phyloP scores from a whole-genome alignment of 495 filamentous ascomycete genomes.

The Tuber indicum region DNA sequence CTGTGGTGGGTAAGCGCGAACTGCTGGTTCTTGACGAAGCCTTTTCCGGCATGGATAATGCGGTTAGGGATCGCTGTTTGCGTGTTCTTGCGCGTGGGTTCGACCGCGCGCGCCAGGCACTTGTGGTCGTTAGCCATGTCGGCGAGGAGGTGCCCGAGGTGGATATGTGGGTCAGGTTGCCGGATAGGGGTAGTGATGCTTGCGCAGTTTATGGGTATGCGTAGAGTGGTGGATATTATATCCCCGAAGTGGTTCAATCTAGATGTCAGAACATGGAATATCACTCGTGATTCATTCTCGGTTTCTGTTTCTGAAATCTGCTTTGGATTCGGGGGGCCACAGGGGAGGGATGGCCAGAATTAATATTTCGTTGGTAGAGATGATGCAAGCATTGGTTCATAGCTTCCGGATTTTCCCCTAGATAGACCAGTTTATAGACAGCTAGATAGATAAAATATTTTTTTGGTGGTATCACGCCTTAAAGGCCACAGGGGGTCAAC shows the following conservation, averaged over 20 bases:
- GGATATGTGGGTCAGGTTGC: constrained; percentile 60
- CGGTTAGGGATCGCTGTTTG: constrained; percentile 75
- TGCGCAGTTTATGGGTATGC: constrained; percentile 28
- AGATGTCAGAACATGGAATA: neutral
- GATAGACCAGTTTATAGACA: neutral
- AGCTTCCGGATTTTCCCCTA: neutral
- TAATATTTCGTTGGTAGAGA: neutral
- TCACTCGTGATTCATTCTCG: neutral
- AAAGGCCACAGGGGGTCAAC: too few relatives aligned
- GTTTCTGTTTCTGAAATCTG: neutral
- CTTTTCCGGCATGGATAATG: constrained; percentile 80
- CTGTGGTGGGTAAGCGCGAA: constrained; percentile 74
- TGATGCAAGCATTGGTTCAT: neutral
- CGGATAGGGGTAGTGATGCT: constrained; percentile 25
- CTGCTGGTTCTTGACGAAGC: constrained; percentile 89
- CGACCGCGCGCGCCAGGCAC: constrained; percentile 55
- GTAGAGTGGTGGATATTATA: neutral
- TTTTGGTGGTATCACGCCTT: too few relatives aligned
- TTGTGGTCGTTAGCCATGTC: constrained; percentile 84
- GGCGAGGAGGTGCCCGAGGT: constrained; percentile 81
- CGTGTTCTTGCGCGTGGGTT: constrained; percentile 60
- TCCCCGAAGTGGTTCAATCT: neutral
- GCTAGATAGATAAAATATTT: neutral
- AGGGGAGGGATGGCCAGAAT: neutral
- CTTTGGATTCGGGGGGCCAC: neutral